Percentiles rank a stretch among this genome's conserved stretches.
Conservation (phyloP, 2,329 filamentous ascomycete genomes). For the Chalaropsis thielavioides region DNA sequence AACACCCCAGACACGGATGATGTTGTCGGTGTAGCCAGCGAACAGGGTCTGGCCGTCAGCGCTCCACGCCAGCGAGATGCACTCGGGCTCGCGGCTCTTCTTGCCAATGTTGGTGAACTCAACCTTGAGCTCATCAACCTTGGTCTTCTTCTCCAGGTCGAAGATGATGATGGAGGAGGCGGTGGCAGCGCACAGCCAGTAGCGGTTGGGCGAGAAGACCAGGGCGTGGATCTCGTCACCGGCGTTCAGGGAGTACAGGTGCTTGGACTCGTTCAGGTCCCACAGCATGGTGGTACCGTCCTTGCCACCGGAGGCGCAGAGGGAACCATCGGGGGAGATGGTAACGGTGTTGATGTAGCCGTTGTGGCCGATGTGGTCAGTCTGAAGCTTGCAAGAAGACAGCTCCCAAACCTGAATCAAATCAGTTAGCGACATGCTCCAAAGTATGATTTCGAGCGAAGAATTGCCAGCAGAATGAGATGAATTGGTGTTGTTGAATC, state of each 20-base stretch:
- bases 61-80: conserved; percentile 91
- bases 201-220: conserved; percentile 99
- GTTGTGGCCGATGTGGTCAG: conserved; percentile 98
- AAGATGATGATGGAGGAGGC: conserved; percentile 99
- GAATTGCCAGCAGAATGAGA: conserved; percentile 4
- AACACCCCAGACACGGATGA: conserved; percentile 94
- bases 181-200: conserved; percentile 99
- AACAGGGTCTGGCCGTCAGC: conserved; percentile 98
- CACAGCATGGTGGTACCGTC: conserved; percentile 99
- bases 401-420: conserved; percentile 85
- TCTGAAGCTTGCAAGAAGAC: conserved; percentile 97
- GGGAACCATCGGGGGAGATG: conserved; percentile 97
- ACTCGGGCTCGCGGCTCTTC: conserved; percentile 99
- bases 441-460: neutral
- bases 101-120: conserved; percentile 85
- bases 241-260: conserved; percentile 96
- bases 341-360: conserved; percentile 99
- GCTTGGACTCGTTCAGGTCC: conserved; percentile 99
- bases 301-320: conserved; percentile 98
- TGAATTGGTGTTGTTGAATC: conserved; percentile 33
- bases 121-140: conserved; percentile 99
- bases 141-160: conserved; percentile 99
- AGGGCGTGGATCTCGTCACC: conserved; percentile 99
- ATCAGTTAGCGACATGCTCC: neutral
- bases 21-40: conserved; percentile 99